Base-by-base conservation (phyloP, 2,329 filamentous ascomycete species). In the Cordyceps javanica region DNA sequence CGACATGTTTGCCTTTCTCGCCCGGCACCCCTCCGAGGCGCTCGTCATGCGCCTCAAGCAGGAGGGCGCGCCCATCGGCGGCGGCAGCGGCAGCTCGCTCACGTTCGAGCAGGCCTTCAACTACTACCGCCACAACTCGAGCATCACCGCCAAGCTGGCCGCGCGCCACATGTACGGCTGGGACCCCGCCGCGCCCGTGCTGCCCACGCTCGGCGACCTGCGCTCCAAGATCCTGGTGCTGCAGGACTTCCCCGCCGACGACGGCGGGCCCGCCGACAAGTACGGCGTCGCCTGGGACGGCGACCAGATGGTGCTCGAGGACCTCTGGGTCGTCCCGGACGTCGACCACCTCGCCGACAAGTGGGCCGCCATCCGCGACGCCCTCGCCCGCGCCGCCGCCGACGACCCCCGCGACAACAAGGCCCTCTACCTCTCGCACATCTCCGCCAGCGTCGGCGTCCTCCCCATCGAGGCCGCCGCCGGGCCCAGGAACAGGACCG, bases 11-110 rank as follows among this genome's bases (percentile, higher is more conserved):
- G 65, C 60, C n/a, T 82, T 81, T 61, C 68, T 81, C 21, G 72
- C 75, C 6, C 65, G 59, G 3, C 67, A 79, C 61, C 77, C 78
- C 0, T 69, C 70, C 13, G 76, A 80, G 65, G 67, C 74, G n/a
- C 66, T 81, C 57, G 60, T 81, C 51, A 71, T 81, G 73, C 77
- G 78, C 1, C 69, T 81, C 57, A 80, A 80, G 66, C 72, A 79
- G 51, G 78, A 81, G 60, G 74, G 71, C 11, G 49, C 59, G 3
- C 72, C 73, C 8, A 60, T 78, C 32, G 68, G 71, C 60, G 13
- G 60, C n/a, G n/a, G 53, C 60, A 65, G n/a, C n/a, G n/a, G n/a
- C 54, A 70, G 72, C 64, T 68, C 68, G 26, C 59, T 69, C 13
- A 66, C 73, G n/a, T 81, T 80, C 54, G 72, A 78, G 60, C 70